Conservation (phyloP, 768 basidiomycete genomes). For the Coprinopsis strossmayeri region DNA sequence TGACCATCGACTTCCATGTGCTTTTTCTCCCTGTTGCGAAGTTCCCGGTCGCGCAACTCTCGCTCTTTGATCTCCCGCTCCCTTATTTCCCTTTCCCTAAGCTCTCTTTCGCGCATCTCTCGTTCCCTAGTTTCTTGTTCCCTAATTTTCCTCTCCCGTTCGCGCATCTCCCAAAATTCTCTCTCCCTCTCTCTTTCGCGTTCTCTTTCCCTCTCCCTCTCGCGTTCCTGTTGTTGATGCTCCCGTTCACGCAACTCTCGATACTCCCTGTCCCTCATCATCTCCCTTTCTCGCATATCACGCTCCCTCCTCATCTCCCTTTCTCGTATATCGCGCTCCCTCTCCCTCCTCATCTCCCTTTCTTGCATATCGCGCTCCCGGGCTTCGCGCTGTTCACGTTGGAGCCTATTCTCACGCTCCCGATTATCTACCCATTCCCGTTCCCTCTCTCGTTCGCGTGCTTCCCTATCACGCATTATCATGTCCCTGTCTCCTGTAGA, state of each 20-base stretch:
- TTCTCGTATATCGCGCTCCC: too few species aligned
- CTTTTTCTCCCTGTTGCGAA: conserved; percentile 2
- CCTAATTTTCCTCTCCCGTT: not conserved
- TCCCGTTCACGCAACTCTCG: not conserved
- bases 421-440: not conserved
- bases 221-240: not conserved
- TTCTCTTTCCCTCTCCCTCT: conserved; percentile 1
- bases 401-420: not conserved
- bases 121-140: not conserved
- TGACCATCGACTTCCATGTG: not conserved
- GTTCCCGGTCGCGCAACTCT: conserved; percentile 2
- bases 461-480: not conserved
- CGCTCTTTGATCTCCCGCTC: conserved; percentile 1
- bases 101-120: conserved; percentile 1
- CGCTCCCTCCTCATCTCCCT: too few species aligned
- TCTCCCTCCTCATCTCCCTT: not conserved
- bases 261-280: not conserved
- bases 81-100: not conserved
- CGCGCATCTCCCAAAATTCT: conserved; percentile 2
- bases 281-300: not conserved
- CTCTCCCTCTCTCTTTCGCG: not conserved
- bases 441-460: not conserved
- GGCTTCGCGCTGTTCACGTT: not conserved
- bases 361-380: not conserved
- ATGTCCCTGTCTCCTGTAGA: not conserved